Evolutionary conservation across 2,329 filamentous ascomycete species (phyloP).

Genomic region (Cordyceps tenuipes): DNA sequence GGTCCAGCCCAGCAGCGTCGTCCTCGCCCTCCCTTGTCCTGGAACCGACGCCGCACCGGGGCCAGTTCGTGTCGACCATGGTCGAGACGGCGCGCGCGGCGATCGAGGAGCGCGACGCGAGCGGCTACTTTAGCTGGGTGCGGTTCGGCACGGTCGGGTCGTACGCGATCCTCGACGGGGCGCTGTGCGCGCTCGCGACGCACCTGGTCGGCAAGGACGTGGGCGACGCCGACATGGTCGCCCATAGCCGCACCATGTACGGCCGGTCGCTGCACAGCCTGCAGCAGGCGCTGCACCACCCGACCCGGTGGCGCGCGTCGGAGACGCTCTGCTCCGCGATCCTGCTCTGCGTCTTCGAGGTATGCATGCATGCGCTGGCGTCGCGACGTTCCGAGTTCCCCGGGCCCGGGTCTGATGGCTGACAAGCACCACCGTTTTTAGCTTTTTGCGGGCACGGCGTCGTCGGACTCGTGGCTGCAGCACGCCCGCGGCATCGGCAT

Average conservation of each 20-base stretch:
- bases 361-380: conserved; percentile 19
- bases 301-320: conserved; percentile 28
- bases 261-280: conserved; percentile 27
- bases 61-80: conserved; percentile 25
- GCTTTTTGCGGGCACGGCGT: conserved; percentile 34
- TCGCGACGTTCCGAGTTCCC: neutral
- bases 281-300: conserved; percentile 29
- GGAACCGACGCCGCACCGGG: conserved; percentile 18
- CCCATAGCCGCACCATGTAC: conserved; percentile 30
- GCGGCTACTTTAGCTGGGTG: conserved; percentile 21
- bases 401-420: neutral
- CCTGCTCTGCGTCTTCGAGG: conserved; percentile 32
- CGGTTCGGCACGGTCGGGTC: conserved; percentile 24
- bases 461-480: conserved; percentile 29
- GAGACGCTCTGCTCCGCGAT: conserved; percentile 36
- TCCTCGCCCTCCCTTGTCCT: conserved; percentile 11
- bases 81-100: conserved; percentile 18
- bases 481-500: conserved; percentile 30
- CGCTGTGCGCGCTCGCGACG: conserved; percentile 29
- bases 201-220: conserved; percentile 30
- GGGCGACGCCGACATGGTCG: conserved; percentile 22
- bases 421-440: conserved; percentile 13
- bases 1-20: conserved; percentile 16
- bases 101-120: conserved; percentile 15
- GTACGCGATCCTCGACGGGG: conserved; percentile 29